phyloP scores from a whole-genome alignment of 169 alveolate genomes.

The Babesia gibsoni region DNA sequence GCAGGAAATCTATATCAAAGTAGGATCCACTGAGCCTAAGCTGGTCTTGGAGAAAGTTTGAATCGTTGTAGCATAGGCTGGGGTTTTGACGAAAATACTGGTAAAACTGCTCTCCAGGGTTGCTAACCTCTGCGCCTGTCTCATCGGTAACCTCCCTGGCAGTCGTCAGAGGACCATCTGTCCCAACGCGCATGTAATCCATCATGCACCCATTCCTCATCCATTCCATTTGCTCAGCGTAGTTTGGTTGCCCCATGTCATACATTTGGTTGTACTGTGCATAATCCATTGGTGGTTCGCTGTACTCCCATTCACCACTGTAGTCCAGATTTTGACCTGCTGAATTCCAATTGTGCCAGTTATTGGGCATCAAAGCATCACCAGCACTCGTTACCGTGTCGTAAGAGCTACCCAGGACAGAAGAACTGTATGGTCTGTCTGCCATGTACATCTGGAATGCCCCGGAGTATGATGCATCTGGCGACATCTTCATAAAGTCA shows the following conservation, averaged over 20 bases:
- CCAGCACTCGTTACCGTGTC: neutral
- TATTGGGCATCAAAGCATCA: constrained; percentile 19
- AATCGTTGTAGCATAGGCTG: neutral
- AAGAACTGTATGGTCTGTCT: neutral
- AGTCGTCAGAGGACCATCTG: constrained; percentile 17
- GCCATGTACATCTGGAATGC: constrained; percentile 27
- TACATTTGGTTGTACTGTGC: neutral
- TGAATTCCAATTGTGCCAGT: constrained; percentile 34
- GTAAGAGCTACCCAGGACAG: neutral
- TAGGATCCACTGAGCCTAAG: neutral
- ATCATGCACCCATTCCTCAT: constrained; percentile 1
- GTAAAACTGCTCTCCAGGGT: constrained; percentile 1
- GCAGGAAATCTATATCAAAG: neutral
- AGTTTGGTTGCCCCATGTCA: neutral
- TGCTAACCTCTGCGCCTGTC: neutral
- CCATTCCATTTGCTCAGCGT: neutral
- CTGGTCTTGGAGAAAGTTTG: neutral
- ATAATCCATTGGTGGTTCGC: neutral
- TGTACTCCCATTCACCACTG: constrained; percentile 49
- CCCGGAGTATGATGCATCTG: constrained; percentile 14
- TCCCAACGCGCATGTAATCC: neutral
- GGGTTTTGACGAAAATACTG: neutral
- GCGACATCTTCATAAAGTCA: constrained; percentile 9
- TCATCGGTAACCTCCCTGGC: neutral
- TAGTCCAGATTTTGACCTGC: constrained; percentile 8